Base-by-base conservation (phyloP, 78 protist species). In the Speleostelium caveatum region DNA sequence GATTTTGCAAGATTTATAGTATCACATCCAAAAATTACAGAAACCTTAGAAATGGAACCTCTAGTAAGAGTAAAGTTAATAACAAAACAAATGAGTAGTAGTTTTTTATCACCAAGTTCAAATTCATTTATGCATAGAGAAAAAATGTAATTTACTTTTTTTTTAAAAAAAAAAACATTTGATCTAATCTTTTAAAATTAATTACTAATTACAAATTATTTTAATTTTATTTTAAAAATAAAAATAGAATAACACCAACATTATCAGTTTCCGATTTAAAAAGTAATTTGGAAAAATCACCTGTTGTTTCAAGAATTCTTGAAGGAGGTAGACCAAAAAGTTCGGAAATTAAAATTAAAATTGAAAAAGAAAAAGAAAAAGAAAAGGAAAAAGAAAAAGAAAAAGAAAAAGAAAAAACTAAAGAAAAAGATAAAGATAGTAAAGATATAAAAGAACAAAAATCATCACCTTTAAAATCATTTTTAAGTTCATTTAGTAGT, bases 1-100 rank as follows among this genome's bases (percentile, higher is more conserved):
- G 90, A 83, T 69, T 83, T 83, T 42, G 49, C 26, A 51, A 67
- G 90, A 58, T 83, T 83, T 24, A 83, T 83, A 12, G 72, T 80
- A 10, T 68, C 79, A 36, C 65, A 67, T 30, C 90, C 90, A 67
- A 83, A 49, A 51, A 83, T 83, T 33, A 83, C 90, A 69, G 80
- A 83, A 28, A 69, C 62, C 12, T 41, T 83, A 30, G 90, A 67
- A 59, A 60, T 42, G 36, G 90, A 59, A 55, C 90, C 90, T 51
- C 30, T 56, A 21, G 77, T 83, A 6, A 83, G 33, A 51, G 65
- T 83, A 36, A 58, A 83, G 69, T 28, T 83, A n/a, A 19, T 51
- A 4, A 39, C 69, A 3, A 83, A 83, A 45, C 53, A 45, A 10
- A 45, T 10, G n/a, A n/a, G n/a, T n/a, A n/a, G n/a, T n/a, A n/a